Evolutionary conservation across 1,284 basidiomycete genomes (phyloP).

Genomic region (Agroathelia rolfsii): DNA sequence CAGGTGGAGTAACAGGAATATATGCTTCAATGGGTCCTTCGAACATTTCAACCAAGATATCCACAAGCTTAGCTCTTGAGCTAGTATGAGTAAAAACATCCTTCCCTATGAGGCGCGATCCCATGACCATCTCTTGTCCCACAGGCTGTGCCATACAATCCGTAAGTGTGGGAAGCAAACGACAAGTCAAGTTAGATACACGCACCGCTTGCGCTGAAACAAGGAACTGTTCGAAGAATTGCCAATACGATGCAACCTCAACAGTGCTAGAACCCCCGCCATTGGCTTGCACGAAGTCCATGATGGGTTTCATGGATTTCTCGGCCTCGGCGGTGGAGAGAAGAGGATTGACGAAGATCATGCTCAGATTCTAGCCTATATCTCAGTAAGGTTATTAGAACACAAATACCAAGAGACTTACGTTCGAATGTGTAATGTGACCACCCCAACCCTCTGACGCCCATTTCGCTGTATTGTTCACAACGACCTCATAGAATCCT

Average conservation of each 20-base stretch:
- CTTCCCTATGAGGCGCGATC: constrained; percentile 33
- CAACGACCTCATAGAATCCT: constrained; percentile 19
- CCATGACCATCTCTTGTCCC: constrained; percentile 28
- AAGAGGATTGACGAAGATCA: constrained; percentile 15
- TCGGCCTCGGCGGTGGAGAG: constrained; percentile 22
- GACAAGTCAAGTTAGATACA: constrained; percentile 1
- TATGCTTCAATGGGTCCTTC: constrained; percentile 18
- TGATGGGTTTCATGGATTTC: constrained; percentile 31
- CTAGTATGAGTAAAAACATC: constrained; percentile 21
- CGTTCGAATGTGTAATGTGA: constrained; percentile 28
- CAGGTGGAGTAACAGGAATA: too few relatives aligned
- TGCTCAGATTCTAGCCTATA: too few relatives aligned
- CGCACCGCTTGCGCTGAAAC: constrained; percentile 18
- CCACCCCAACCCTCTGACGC: constrained; percentile 45
- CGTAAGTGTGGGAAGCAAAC: too few relatives aligned
- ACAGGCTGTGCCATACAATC: constrained; percentile 24
- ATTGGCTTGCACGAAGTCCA: constrained; percentile 25
- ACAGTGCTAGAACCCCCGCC: constrained; percentile 18
- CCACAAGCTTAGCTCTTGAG: constrained; percentile 16
- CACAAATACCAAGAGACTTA: too few relatives aligned
- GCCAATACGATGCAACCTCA: constrained; percentile 22
- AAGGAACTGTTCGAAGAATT: constrained; percentile 24
- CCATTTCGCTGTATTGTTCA: constrained; percentile 29
- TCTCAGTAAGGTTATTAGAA: too few relatives aligned
- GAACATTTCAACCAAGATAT: constrained; percentile 18